These are phyloP conservation scores for Peronospora farinosa DNA, from an alignment of 352 stramenopile species.

Conservation along the genomic window DNA sequence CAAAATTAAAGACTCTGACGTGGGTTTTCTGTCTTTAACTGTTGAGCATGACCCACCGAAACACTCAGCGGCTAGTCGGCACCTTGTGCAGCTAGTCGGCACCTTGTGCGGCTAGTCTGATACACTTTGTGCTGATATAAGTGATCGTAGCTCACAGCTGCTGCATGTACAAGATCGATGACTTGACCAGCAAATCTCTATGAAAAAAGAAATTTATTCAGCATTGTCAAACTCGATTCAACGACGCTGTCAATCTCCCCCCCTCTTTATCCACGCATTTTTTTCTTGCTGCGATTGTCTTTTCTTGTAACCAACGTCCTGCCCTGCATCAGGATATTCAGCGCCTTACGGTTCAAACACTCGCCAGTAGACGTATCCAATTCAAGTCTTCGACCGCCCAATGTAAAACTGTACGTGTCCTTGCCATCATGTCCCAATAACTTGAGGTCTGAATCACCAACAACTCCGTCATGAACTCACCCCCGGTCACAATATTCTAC, in stretches of 20 bases:
- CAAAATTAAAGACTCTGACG: background rate
- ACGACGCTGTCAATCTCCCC: background rate
- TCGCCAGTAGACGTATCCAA: slow-evolving; percentile 49
- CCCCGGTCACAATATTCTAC: background rate
- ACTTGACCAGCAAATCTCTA: background rate
- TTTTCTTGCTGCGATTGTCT: slow-evolving; percentile 58
- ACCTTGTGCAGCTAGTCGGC: too few relatives aligned
- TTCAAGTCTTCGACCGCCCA: slow-evolving; percentile 44
- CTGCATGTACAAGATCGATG: background rate
- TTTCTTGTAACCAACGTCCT: slow-evolving; percentile 65
- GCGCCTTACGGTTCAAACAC: slow-evolving; percentile 54
- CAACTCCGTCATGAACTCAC: slow-evolving; percentile 4
- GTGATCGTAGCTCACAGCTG: background rate
- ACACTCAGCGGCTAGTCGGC: background rate
- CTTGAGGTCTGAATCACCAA: slow-evolving; percentile 46
- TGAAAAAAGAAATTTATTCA: background rate
- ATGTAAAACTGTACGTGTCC: slow-evolving; percentile 54
- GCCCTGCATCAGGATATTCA: slow-evolving; percentile 62
- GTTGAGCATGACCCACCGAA: background rate
- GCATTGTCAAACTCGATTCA: background rate
- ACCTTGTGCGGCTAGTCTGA: background rate
- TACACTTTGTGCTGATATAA: background rate
- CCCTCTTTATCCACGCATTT: slow-evolving; percentile 19
- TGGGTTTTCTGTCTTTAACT: background rate
- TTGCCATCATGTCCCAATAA: slow-evolving; percentile 45